Base-by-base conservation (phyloP, 768 basidiomycete species). In the Hypholoma fasciculare region DNA sequence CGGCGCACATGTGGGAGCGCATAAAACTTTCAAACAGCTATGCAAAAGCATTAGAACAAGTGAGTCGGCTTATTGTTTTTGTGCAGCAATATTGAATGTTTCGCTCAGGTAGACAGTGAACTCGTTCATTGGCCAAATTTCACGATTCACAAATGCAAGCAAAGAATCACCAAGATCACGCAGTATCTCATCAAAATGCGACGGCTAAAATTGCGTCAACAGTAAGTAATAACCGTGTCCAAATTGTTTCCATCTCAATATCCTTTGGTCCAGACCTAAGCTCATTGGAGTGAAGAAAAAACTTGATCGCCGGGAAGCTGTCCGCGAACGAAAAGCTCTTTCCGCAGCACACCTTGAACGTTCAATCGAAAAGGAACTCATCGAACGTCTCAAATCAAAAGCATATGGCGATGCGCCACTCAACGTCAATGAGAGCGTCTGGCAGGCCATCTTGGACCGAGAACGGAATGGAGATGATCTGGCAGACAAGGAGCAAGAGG, bases 181-280 rank as follows among this genome's bases (percentile, higher is more conserved):
- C 97, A 99, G 71, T 98, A 98, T 69, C 85, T 99, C 62, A 98
- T 98, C 73, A 96, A 97, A 79, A 97, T 98, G 96, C 84, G 96
- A 58, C 87, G 92, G 43, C 74, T 96, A 60, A 91, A 91, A 64
- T 79, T 96, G 56, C 86, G 89, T 16, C 85, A 93, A 74, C 88
- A 93, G 95, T 96, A 55, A 65, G 90, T 77, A 23, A 58, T 39
- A 7, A 43, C 16, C 11, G 27, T 6, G 13, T 50, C 60, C 5
- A 6, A 30, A 19, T 20, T n/a, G 13, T 5, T 27, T 23, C 30
- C 17, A 54, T 27, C 39, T 43, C 57, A 36, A 50, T 27, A 6
- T 44, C 38, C 17, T 19, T 46, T 52, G 20, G 5, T 16, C 13
- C 66, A 98, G 96, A 71, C 92, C 95, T 2, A 96, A 92, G 75